These are phyloP conservation scores for Tanacetum coccineum DNA, from an alignment of 129 eudicot species.

Conservation along the genomic window DNA sequence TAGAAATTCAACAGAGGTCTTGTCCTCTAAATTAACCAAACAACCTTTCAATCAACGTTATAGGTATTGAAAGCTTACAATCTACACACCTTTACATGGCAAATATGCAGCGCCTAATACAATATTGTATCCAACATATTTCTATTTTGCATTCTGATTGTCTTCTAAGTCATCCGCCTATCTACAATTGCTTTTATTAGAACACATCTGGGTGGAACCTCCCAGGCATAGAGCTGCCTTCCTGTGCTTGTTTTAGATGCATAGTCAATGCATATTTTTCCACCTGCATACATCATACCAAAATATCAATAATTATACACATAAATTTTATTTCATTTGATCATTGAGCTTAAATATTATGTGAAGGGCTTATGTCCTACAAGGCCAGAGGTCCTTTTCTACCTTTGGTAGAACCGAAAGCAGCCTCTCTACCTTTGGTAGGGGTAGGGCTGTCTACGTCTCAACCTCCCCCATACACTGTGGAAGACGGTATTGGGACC, in stretches of 20 bases:
- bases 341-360: too few relatives aligned
- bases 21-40: slow-evolving; percentile 29
- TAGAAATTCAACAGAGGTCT: slow-evolving; percentile 19
- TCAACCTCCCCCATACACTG: too few relatives aligned
- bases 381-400: too few relatives aligned
- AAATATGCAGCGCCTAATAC: slow-evolving; percentile 14
- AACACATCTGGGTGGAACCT: slow-evolving; percentile 66
- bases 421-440: too few relatives aligned
- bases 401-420: too few relatives aligned
- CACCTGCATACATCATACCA: slow-evolving; percentile 38
- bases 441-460: too few relatives aligned
- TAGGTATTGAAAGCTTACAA: too few relatives aligned
- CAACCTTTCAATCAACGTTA: slow-evolving; percentile 18
- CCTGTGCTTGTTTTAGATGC: slow-evolving; percentile 75
- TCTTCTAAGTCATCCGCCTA: slow-evolving; percentile 14
- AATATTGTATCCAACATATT: slow-evolving; percentile 13
- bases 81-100: slow-evolving; percentile 15
- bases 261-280: slow-evolving; percentile 68
- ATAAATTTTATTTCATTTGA: too few relatives aligned
- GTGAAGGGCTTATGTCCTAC: neutral
- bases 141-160: neutral
- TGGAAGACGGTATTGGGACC: too few relatives aligned
- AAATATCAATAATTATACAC: neutral
- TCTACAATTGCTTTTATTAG: slow-evolving; percentile 18
- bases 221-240: slow-evolving; percentile 57